These are phyloP conservation scores for Phytophthora hybrid DNA, from an alignment of 352 stramenopile genomes.

Conservation along the genomic window DNA sequence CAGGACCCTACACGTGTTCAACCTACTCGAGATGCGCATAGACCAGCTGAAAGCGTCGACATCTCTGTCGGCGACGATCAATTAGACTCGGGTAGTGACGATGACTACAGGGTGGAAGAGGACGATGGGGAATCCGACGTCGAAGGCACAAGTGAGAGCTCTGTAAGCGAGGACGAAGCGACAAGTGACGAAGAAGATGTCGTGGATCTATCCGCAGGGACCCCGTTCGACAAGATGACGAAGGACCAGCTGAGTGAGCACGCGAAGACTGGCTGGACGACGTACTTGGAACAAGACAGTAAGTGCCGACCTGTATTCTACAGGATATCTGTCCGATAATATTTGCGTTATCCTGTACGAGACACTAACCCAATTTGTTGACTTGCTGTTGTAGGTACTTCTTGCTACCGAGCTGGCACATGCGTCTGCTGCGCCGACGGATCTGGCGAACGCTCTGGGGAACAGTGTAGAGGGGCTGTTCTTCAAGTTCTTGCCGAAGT, in stretches of 20 bases:
- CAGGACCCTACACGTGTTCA: background rate
- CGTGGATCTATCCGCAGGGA: slow-evolving; percentile 5
- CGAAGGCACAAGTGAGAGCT: slow-evolving; percentile 1
- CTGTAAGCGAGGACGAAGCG: background rate
- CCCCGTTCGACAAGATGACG: slow-evolving; percentile 11
- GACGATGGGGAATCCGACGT: background rate
- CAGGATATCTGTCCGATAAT: background rate
- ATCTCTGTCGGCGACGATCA: background rate
- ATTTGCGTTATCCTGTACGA: background rate
- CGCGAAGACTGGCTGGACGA: slow-evolving; percentile 1
- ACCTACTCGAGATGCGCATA: background rate
- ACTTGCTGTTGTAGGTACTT: background rate
- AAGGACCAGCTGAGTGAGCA: slow-evolving; percentile 14
- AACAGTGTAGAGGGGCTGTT: slow-evolving; percentile 8
- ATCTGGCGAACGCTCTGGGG: slow-evolving; percentile 1
- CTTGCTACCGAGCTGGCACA: background rate
- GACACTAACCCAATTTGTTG: slow-evolving; percentile 7
- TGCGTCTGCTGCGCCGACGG: background rate
- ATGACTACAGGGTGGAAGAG: background rate
- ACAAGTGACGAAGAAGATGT: slow-evolving; percentile 13
- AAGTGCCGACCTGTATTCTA: slow-evolving; percentile 6
- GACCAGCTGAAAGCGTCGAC: background rate
- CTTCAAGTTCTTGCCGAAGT: slow-evolving; percentile 11
- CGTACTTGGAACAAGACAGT: background rate
- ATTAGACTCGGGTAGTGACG: background rate